These are phyloP conservation scores for Carex pumila DNA, from an alignment of 176 grass and related monocot genomes.

Conservation along the genomic window DNA sequence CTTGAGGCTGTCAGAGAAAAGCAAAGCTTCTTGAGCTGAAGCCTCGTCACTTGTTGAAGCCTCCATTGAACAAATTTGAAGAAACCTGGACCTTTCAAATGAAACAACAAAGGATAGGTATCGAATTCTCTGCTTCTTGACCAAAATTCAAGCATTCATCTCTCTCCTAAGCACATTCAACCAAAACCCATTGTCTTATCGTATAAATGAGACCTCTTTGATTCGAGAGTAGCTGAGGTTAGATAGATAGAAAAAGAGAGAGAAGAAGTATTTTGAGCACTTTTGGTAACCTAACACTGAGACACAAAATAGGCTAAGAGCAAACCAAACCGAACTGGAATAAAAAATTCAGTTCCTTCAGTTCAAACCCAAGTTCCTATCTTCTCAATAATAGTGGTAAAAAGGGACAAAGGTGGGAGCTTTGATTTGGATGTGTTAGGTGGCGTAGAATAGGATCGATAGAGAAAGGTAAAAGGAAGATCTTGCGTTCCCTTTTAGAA, in stretches of 20 bases:
- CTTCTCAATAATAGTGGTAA: not conserved
- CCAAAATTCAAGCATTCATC: conserved; percentile 6
- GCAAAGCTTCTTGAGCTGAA: conserved; percentile 57
- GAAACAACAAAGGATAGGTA: not conserved
- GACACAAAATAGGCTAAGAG: not conserved
- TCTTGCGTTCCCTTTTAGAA: not conserved
- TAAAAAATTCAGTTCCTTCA: conserved; percentile 18
- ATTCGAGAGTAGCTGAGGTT: conserved; percentile 15
- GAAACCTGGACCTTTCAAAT: not conserved
- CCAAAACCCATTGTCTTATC: not conserved
- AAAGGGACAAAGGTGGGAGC: not conserved
- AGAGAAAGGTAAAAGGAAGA: conserved; percentile 12
- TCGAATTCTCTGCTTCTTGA: not conserved
- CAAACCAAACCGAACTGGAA: not conserved
- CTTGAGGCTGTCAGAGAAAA: conserved; percentile 84
- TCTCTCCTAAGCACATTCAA: not conserved
- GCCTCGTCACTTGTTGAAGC: conserved; percentile 44
- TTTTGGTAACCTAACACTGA: conserved; percentile 3
- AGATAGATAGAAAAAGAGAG: conserved; percentile 1
- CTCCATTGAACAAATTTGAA: conserved; percentile 22
- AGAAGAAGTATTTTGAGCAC: not conserved
- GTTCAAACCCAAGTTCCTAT: not conserved
- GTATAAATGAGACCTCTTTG: not conserved
- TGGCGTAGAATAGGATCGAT: not conserved
- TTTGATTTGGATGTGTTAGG: conserved; percentile 16